Evolutionary conservation across 176 grass and related monocot species (phyloP), one percentile per base, ranked within the genome.

Genomic region (Eragrostis curvula): DNA sequence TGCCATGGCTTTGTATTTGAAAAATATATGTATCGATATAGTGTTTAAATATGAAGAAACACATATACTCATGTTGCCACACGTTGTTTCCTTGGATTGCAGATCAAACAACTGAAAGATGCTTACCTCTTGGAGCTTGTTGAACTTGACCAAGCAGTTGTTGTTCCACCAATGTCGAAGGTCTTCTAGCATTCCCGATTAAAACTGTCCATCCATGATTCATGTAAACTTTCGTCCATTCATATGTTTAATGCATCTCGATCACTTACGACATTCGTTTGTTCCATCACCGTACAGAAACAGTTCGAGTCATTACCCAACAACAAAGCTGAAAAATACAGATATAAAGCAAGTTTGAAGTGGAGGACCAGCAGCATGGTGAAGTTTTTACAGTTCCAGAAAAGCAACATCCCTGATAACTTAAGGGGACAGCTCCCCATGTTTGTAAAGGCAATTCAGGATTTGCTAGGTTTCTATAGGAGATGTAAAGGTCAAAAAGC

Each of bases 271-370:
- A n/a, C 32, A 36, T 63, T 52, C 9, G 1, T 67, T 67, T 57
- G 36, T 72, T 48, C 16, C 40, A 68, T 86, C 61, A 47, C 24
- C 18, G 32, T 75, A 44, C 75, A 87, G 85, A 52, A 75, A 24
- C 40, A 81, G 14, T 28, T 81, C 4, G 24, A 10, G n/a, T 68
- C 71, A 61, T 47, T 81, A 81, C 62, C 85, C 3, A 12, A 0
- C 15, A 39, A 43, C 0, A 62, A 65, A 66, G 46, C 36, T 18
- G 14, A 63, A 15, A 2, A 12, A 25, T 56, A 45, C 5, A 77
- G 8, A 70, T 1, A 9, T 15, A 32, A 0, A 32, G n/a, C 8
- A 20, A 0, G 18, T 2, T 0, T 52, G 44, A 77, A 77, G 44
- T 10, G 24, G 41, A 2, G 1, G 24, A 62, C 18, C 8, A 41